These are phyloP conservation scores for Candida ulmi DNA, from an alignment of 805 yeast genomes.

Conservation along the genomic window DNA sequence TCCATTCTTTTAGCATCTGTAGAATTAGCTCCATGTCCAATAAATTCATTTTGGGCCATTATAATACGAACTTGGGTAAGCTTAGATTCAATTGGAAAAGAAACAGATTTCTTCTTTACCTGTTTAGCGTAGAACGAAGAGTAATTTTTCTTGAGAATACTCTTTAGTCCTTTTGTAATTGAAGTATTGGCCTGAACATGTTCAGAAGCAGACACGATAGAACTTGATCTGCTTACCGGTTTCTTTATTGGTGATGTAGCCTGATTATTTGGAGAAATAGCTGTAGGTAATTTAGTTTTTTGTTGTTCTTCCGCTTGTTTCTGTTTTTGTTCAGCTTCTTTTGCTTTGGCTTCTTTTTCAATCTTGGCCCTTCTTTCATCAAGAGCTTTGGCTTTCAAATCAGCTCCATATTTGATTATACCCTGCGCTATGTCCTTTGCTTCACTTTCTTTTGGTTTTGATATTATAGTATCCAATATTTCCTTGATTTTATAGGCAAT, in stretches of 20 bases:
- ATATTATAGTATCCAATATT: not conserved
- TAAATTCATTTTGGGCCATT: too few relatives aligned
- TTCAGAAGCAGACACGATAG: too few relatives aligned
- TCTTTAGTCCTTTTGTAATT: too few relatives aligned
- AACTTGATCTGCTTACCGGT: too few relatives aligned
- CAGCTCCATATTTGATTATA: not conserved
- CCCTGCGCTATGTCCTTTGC: not conserved
- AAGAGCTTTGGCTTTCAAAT: not conserved
- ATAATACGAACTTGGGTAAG: not conserved
- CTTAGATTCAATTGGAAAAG: too few relatives aligned
- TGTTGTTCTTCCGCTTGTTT: not conserved
- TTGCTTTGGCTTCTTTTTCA: not conserved
- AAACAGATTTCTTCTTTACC: too few relatives aligned
- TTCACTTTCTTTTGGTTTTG: not conserved
- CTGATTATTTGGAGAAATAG: too few relatives aligned
- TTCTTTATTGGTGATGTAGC: too few relatives aligned
- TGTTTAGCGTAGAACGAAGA: not conserved
- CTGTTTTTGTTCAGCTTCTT: not conserved
- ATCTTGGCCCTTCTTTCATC: not conserved
- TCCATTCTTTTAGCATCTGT: slow-evolving; percentile 1
- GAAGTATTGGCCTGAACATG: too few relatives aligned
- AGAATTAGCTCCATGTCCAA: too few relatives aligned
- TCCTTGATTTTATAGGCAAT: not conserved
- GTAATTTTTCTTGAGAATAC: too few relatives aligned
- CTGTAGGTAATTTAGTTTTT: not conserved